These are phyloP conservation scores for Candida verbasci DNA, from an alignment of 805 yeast genomes.

Conservation along the genomic window DNA sequence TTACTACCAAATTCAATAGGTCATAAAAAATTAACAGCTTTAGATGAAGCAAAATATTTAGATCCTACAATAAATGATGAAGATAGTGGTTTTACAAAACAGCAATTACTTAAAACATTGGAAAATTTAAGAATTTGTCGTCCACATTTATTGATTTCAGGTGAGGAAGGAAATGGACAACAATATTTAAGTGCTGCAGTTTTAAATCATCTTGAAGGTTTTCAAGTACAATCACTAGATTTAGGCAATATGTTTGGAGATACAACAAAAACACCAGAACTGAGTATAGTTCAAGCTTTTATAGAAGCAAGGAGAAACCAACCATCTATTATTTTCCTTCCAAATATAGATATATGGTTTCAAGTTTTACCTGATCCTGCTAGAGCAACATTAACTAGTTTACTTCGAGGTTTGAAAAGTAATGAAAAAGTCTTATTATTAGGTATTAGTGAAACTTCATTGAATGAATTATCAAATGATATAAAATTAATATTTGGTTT, in stretches of 20 bases:
- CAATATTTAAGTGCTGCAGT: constrained; percentile 80
- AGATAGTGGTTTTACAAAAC: constrained; percentile 66
- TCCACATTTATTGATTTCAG: constrained; percentile 75
- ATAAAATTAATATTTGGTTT: constrained; percentile 56
- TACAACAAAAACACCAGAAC: constrained; percentile 76
- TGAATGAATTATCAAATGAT: constrained; percentile 40
- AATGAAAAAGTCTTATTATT: constrained; percentile 71
- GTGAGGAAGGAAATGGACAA: constrained; percentile 80
- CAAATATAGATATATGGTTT: constrained; percentile 76
- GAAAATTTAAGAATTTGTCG: constrained; percentile 65
- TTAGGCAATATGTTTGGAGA: constrained; percentile 74
- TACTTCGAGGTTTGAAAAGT: constrained; percentile 64
- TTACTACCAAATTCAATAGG: constrained; percentile 54
- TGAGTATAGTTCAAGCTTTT: constrained; percentile 75
- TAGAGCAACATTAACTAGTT: constrained; percentile 63
- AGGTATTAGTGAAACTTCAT: constrained; percentile 59
- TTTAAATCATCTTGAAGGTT: constrained; percentile 79
- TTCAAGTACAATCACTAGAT: constrained; percentile 83
- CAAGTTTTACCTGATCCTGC: constrained; percentile 65
- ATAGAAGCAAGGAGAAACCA: constrained; percentile 85
- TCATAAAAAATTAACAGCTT: constrained; percentile 45
- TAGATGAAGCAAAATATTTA: constrained; percentile 67
- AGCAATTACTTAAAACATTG: constrained; percentile 50
- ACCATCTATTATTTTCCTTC: constrained; percentile 81
- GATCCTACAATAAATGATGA: constrained; percentile 52